Evolutionary conservation across 192 early-diverging fungal genomes (phyloP).

Genomic region (Pilaira anomala): DNA sequence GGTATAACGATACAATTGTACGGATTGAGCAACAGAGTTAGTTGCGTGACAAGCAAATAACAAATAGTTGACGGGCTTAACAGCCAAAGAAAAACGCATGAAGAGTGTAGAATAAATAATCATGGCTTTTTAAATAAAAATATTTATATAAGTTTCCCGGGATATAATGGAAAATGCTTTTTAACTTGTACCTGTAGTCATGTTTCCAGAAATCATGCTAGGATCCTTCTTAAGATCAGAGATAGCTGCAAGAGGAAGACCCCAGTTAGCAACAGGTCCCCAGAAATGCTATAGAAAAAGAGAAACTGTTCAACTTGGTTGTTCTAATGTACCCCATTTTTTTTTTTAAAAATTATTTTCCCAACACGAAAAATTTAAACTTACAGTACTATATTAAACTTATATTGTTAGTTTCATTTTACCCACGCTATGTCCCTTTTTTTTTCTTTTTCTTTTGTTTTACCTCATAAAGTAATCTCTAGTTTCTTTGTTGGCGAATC

Average conservation of each 20-base stretch:
- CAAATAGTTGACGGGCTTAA: slow-evolving; percentile 85
- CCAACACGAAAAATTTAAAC: slow-evolving; percentile 18
- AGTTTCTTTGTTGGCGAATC: slow-evolving; percentile 60
- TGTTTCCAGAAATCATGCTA: slow-evolving; percentile 89
- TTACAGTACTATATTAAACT: slow-evolving; percentile 53
- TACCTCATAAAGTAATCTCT: slow-evolving; percentile 70
- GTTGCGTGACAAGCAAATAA: slow-evolving; percentile 92
- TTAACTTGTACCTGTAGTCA: slow-evolving; percentile 79
- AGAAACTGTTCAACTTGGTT: slow-evolving; percentile 1
- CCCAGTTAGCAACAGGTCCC: slow-evolving; percentile 83
- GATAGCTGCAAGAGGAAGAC: slow-evolving; percentile 92
- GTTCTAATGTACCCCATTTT: neutral
- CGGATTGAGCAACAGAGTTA: slow-evolving; percentile 87
- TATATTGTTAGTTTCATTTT: slow-evolving; percentile 11
- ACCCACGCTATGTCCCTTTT: no score
- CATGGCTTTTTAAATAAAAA: slow-evolving; percentile 49
- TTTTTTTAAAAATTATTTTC: neutral
- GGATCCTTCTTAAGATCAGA: slow-evolving; percentile 88
- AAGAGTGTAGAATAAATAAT: slow-evolving; percentile 87
- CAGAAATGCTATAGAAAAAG: slow-evolving; percentile 46
- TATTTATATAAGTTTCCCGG: neutral
- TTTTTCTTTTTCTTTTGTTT: neutral
- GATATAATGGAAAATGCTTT: no score
- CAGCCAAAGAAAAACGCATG: slow-evolving; percentile 94
- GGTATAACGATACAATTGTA: slow-evolving; percentile 82